Evolutionary conservation across 768 basidiomycete species (phyloP).

Genomic region (Tricholoma terreum): DNA sequence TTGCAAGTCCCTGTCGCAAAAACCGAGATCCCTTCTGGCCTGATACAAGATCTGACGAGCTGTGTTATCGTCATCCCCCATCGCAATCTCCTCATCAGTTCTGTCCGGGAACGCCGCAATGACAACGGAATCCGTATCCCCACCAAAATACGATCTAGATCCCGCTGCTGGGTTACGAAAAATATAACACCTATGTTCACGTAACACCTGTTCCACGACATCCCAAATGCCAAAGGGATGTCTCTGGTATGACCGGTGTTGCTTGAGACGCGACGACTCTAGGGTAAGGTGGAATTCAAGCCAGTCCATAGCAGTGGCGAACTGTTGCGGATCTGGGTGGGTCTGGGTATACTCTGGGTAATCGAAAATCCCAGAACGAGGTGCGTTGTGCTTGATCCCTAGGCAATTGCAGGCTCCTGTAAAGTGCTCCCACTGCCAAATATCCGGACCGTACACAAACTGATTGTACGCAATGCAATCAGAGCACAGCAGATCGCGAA

Average conservation of each 20-base stretch:
- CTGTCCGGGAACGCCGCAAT: constrained; percentile 6
- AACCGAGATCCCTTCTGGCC: constrained; percentile 30
- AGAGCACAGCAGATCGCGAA: constrained; percentile 42
- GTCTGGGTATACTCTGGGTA: constrained; percentile 4
- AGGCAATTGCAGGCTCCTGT: constrained; percentile 48
- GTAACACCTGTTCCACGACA: constrained; percentile 38
- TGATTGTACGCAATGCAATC: constrained; percentile 51
- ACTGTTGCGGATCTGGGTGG: constrained; percentile 22
- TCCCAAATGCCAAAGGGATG: constrained; percentile 38
- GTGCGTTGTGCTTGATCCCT: constrained; percentile 8
- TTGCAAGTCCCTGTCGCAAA: constrained; percentile 26
- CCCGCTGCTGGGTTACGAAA: constrained; percentile 15
- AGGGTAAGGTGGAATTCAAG: constrained; percentile 46
- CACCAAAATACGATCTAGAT: constrained; percentile 5
- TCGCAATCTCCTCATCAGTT: neutral
- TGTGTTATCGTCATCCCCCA: neutral
- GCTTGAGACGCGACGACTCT: constrained; percentile 23
- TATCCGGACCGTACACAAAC: constrained; percentile 50
- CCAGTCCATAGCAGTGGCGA: constrained; percentile 42
- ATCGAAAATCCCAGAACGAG: constrained; percentile 1
- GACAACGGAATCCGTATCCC: constrained; percentile 16
- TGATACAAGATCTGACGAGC: constrained; percentile 20
- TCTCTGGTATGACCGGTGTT: neutral
- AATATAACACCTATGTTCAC: constrained; percentile 41
- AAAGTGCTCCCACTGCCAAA: constrained; percentile 54